A percentile compares a stretch with the other conserved stretches of the same genome.
These are phyloP conservation scores for Amanita thiersii DNA, from an alignment of 768 basidiomycete genomes.

Conservation along the genomic window DNA sequence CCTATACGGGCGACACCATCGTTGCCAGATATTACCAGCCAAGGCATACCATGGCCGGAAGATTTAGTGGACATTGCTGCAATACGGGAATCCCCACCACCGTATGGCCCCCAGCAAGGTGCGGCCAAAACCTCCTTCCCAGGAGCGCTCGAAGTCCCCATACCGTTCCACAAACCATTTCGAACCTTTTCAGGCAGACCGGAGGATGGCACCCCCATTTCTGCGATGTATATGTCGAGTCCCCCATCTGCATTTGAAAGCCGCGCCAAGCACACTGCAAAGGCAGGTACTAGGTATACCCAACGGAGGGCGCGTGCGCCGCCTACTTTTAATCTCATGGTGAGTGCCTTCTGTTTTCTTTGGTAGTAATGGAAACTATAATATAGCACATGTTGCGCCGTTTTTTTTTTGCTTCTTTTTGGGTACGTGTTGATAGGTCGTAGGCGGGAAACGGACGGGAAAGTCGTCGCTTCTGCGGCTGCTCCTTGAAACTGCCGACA, in stretches of 20 bases:
- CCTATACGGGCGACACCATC: conserved; percentile 71
- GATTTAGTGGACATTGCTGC: conserved; percentile 68
- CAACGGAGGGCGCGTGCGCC: conserved; percentile 60
- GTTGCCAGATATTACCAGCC: conserved; percentile 66
- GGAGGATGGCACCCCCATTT: conserved; percentile 45
- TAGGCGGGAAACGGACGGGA: conserved; percentile 72
- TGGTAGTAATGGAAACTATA: conserved; percentile 13
- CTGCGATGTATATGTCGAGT: conserved; percentile 59
- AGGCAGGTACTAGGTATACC: conserved; percentile 39
- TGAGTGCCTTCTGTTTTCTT: conserved; percentile 19
- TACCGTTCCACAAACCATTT: conserved; percentile 83
- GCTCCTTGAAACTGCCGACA: conserved; percentile 76
- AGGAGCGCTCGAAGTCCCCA: conserved; percentile 41
- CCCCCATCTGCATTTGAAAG: conserved; percentile 59
- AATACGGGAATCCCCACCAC: conserved; percentile 40
- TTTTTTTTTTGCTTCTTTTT: conserved; percentile 5
- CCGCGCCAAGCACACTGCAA: conserved; percentile 33
- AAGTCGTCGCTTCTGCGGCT: conserved; percentile 79
- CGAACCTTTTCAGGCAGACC: conserved; percentile 42
- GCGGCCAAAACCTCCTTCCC: conserved; percentile 64
- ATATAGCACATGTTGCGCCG: conserved; percentile 8
- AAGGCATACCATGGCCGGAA: conserved; percentile 81
- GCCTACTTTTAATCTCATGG: conserved; percentile 86
- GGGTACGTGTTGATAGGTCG: conserved; percentile 59
- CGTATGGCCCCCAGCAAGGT: conserved; percentile 44